Conservation (phyloP, 495 filamentous ascomycete genomes). For the Aspergillus saccharolyticus region DNA sequence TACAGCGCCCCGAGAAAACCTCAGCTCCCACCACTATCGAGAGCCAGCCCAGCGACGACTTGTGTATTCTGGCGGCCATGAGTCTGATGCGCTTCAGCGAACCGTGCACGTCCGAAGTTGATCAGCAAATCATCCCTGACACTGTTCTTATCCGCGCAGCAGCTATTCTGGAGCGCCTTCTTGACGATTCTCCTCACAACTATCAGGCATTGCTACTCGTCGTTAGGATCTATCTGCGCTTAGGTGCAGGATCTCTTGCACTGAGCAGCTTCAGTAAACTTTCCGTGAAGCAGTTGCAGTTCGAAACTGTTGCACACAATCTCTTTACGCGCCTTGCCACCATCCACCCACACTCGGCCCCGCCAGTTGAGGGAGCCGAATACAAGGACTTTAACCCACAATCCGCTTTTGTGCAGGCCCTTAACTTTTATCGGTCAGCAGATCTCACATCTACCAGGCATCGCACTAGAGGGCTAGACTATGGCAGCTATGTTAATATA, state of each 20-base stretch:
- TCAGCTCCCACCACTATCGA: conserved; percentile 40
- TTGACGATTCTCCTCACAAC: conserved; percentile 50
- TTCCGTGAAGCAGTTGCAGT: conserved; percentile 58
- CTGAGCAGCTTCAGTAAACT: conserved; percentile 49
- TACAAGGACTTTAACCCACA: conserved; percentile 43
- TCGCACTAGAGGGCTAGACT: conserved; percentile 31
- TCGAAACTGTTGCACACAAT: conserved; percentile 53
- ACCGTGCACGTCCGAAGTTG: conserved; percentile 15
- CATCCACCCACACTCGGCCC: conserved; percentile 46
- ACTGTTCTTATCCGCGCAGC: conserved; percentile 47
- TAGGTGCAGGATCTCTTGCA: conserved; percentile 52
- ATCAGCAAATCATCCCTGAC: conserved; percentile 23
- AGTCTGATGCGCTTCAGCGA: conserved; percentile 42
- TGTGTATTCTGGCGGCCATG: conserved; percentile 54
- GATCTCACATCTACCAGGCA: conserved; percentile 30
- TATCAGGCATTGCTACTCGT: conserved; percentile 54
- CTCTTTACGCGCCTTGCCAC: conserved; percentile 54
- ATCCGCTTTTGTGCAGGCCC: conserved; percentile 34
- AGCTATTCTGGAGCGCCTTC: conserved; percentile 45
- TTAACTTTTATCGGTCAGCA: conserved; percentile 38
- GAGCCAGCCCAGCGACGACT: conserved; percentile 53
- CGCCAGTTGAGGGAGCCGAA: conserved; percentile 36
- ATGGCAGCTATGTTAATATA: conserved; percentile 37
- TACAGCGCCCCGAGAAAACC: conserved; percentile 15
- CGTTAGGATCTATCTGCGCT: conserved; percentile 47